Percentiles rank a stretch among this genome's conserved stretches.
Evolutionary conservation across 108 stramenopile genomes (phyloP).

Genomic region (Fragilaria radians): DNA sequence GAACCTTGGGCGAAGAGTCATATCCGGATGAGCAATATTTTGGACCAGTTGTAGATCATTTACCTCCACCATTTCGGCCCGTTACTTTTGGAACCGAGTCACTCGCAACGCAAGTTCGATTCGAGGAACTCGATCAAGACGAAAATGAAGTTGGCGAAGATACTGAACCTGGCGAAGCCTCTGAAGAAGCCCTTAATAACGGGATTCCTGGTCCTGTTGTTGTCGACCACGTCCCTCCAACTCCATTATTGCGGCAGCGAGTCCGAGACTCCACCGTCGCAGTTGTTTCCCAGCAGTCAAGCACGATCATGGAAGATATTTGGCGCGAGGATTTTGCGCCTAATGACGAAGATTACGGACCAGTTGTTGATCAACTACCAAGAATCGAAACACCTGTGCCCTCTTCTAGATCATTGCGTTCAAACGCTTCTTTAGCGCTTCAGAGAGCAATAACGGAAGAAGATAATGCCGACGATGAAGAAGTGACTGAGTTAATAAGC

Average conservation of each 20-base stretch:
- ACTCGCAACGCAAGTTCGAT: neutral
- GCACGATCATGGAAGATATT: neutral
- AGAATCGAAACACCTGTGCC: neutral
- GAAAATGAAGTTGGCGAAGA: neutral
- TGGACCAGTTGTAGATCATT: constrained; percentile 1
- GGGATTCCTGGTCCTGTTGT: neutral
- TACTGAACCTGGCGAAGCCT: neutral
- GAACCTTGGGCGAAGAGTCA: constrained; percentile 1
- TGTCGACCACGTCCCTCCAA: constrained; percentile 2
- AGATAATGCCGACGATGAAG: constrained; percentile 1
- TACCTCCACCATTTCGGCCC: neutral
- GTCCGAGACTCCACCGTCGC: neutral
- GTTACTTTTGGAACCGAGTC: neutral
- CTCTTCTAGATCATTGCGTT: neutral
- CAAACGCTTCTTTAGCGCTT: neutral
- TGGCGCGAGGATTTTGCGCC: neutral
- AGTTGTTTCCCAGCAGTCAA: neutral
- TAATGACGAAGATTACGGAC: constrained; percentile 1
- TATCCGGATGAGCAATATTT: neutral
- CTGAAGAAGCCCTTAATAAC: neutral
- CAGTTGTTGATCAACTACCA: constrained; percentile 3
- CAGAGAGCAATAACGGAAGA: neutral
- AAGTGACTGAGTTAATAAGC: neutral
- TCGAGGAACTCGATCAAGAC: constrained; percentile 2
- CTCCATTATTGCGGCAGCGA: too few relatives aligned